Conservation (phyloP, 176 grass and related monocot species). For the Oryza meyeriana region DNA sequence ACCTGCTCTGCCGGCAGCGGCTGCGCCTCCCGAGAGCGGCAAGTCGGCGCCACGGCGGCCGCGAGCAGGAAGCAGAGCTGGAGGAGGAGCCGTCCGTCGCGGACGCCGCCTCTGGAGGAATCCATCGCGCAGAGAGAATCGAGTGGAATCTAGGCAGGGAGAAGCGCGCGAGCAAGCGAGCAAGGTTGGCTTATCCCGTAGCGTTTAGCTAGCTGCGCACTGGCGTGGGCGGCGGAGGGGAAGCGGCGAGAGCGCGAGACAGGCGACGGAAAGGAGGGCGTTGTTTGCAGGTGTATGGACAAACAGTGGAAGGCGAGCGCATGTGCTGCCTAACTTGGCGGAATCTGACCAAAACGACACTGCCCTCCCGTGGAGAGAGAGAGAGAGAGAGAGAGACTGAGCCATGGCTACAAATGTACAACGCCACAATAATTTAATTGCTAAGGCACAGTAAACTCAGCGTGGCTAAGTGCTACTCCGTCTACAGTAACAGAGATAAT, state of each 20-base stretch:
- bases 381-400: background rate
- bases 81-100: background rate
- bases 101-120: background rate
- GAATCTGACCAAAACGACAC: background rate
- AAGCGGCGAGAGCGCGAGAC: background rate
- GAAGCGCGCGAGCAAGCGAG: background rate
- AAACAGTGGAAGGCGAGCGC: constrained; percentile 27
- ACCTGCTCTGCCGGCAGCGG: background rate
- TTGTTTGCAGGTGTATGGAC: constrained; percentile 42
- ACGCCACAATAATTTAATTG: background rate
- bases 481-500: background rate
- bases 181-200: constrained; percentile 34
- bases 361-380: constrained; percentile 35
- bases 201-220: constrained; percentile 27
- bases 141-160: background rate
- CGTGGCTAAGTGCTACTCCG: background rate
- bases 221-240: background rate
- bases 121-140: constrained; percentile 13
- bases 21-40: constrained; percentile 38
- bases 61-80: constrained; percentile 30
- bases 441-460: background rate
- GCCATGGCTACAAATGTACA: background rate
- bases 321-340: constrained; percentile 35
- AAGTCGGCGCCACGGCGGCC: constrained; percentile 35
- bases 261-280: constrained; percentile 39